These are phyloP conservation scores for Podospora fimiseda DNA, from an alignment of 495 filamentous ascomycete species.

Conservation along the genomic window DNA sequence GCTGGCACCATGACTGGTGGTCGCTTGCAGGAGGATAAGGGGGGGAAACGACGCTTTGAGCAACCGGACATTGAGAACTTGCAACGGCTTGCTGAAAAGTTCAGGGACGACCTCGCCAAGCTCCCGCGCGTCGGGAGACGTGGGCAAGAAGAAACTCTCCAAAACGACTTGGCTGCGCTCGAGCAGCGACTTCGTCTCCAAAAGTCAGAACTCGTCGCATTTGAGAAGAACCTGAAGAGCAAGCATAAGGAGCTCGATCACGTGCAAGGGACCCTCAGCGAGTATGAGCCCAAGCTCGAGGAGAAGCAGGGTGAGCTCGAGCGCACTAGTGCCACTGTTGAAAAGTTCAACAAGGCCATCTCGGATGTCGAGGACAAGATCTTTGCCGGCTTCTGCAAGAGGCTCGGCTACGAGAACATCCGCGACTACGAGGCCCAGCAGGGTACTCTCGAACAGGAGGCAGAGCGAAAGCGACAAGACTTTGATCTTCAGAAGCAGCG, in stretches of 20 bases:
- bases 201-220: slow-evolving; percentile 69
- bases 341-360: slow-evolving; percentile 68
- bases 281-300: slow-evolving; percentile 70
- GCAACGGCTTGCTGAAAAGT: slow-evolving; percentile 57
- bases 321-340: slow-evolving; percentile 57
- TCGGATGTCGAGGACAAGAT: slow-evolving; percentile 82
- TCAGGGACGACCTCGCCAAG: slow-evolving; percentile 62
- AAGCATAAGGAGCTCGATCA: slow-evolving; percentile 79
- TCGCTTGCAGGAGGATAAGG: slow-evolving; percentile 62
- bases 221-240: slow-evolving; percentile 77
- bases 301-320: slow-evolving; percentile 63
- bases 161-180: slow-evolving; percentile 74
- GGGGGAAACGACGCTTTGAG: slow-evolving; percentile 76
- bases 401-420: slow-evolving; percentile 81
- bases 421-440: slow-evolving; percentile 90
- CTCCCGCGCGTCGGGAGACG: slow-evolving; percentile 70
- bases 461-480: slow-evolving; percentile 73
- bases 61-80: slow-evolving; percentile 82
- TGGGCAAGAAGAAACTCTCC: slow-evolving; percentile 69
- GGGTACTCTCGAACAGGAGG: slow-evolving; percentile 83
- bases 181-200: slow-evolving; percentile 67
- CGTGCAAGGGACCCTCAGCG: slow-evolving; percentile 60
- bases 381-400: slow-evolving; percentile 78
- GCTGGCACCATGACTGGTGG: slow-evolving; percentile 98
- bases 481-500: slow-evolving; percentile 78